Evolutionary conservation across 495 filamentous ascomycete genomes (phyloP).

Genomic region (Penicillium canariense): DNA sequence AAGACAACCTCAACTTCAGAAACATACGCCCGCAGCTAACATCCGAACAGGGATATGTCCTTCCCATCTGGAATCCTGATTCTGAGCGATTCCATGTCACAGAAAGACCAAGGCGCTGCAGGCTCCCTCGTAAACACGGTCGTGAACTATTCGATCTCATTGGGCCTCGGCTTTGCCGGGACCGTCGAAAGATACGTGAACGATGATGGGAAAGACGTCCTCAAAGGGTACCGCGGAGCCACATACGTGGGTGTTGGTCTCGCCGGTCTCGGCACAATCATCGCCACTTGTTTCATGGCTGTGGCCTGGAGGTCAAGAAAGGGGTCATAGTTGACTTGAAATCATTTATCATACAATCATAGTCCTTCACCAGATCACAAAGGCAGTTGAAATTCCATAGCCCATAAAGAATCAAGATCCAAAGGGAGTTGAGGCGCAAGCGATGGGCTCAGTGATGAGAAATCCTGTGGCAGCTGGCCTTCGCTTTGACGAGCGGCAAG

Average conservation of each 20-base stretch:
- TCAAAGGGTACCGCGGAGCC: slow-evolving; percentile 40
- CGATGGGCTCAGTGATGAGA: slow-evolving; percentile 9
- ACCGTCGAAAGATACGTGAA: slow-evolving; percentile 58
- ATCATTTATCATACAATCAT: neutral
- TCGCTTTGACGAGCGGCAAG: neutral
- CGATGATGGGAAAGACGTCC: slow-evolving; percentile 32
- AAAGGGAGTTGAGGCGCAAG: slow-evolving; percentile 10
- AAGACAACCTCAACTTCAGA: slow-evolving; percentile 39
- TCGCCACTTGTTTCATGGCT: slow-evolving; percentile 18
- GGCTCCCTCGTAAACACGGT: slow-evolving; percentile 62
- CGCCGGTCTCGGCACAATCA: slow-evolving; percentile 24
- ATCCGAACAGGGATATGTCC: slow-evolving; percentile 32
- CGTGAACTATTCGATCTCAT: slow-evolving; percentile 64
- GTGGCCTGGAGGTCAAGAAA: slow-evolving; percentile 14
- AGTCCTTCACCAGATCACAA: neutral
- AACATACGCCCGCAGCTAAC: slow-evolving; percentile 5
- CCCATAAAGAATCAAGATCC: slow-evolving; percentile 19
- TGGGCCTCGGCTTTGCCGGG: slow-evolving; percentile 66
- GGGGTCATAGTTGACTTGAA: neutral
- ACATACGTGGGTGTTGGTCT: slow-evolving; percentile 40
- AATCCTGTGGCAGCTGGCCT: slow-evolving; percentile 2
- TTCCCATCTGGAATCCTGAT: slow-evolving; percentile 39
- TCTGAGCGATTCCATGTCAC: slow-evolving; percentile 32
- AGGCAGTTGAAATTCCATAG: slow-evolving; percentile 13
- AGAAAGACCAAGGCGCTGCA: slow-evolving; percentile 47